Percentiles rank a stretch among this genome's conserved stretches.
Conservation (phyloP, 768 basidiomycete genomes). For the Lanmaoa pseudosensibilis region DNA sequence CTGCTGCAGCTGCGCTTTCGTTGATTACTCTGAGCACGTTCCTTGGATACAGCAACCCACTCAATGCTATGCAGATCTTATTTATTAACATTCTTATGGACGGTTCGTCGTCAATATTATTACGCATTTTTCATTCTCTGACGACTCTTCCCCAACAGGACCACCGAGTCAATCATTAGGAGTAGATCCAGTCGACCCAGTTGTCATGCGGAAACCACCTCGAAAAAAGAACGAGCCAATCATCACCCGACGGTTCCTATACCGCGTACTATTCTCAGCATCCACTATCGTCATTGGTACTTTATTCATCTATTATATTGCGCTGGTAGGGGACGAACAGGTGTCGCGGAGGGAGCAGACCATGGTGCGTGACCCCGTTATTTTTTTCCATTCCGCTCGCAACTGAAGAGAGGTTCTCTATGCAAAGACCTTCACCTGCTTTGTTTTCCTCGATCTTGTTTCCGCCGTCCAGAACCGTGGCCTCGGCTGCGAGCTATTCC, state of each 20-base stretch:
- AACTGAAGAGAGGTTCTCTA: background rate
- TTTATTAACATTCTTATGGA: constrained; percentile 99
- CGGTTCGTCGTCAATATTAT: constrained; percentile 45
- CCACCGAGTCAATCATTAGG: constrained; percentile 95
- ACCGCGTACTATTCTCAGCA: constrained; percentile 89
- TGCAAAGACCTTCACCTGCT: constrained; percentile 90
- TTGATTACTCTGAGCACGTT: constrained; percentile 93
- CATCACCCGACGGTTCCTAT: constrained; percentile 69
- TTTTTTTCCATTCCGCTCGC: background rate
- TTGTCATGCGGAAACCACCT: constrained; percentile 92
- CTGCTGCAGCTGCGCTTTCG: constrained; percentile 94
- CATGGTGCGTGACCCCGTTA: constrained; percentile 61
- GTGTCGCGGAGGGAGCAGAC: constrained; percentile 91
- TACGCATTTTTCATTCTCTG: background rate
- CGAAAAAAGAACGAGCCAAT: constrained; percentile 89
- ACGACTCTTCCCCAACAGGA: constrained; percentile 43
- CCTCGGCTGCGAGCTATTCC: constrained; percentile 76
- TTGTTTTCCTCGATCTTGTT: constrained; percentile 95
- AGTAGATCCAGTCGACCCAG: constrained; percentile 93
- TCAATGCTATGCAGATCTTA: constrained; percentile 99
- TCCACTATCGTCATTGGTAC: constrained; percentile 89
- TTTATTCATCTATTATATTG: constrained; percentile 81
- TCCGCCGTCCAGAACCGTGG: constrained; percentile 95
- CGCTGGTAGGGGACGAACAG: constrained; percentile 71
- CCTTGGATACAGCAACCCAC: constrained; percentile 84